Evolutionary conservation across 176 grass and related monocot genomes (phyloP).

Genomic region (Luzula sylvatica): DNA sequence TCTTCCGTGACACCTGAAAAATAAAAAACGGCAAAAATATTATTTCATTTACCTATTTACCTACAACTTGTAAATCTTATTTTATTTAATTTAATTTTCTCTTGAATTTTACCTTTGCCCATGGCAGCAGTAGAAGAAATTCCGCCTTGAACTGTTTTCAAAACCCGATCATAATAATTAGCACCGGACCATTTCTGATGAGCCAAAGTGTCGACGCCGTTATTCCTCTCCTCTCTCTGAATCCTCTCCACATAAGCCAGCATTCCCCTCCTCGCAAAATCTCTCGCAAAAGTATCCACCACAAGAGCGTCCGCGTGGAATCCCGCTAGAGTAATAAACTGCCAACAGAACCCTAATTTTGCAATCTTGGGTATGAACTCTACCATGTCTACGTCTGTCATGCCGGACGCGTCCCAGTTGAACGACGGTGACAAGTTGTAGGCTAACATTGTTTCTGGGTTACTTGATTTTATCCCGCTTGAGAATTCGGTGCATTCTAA

Average conservation of each 20-base stretch:
- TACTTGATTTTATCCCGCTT: slow-evolving; percentile 35
- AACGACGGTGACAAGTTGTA: slow-evolving; percentile 99
- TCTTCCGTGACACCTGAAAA: slow-evolving; percentile 76
- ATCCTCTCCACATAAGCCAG: slow-evolving; percentile 94
- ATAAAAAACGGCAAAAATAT: neutral
- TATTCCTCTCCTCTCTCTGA: slow-evolving; percentile 79
- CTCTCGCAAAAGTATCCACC: slow-evolving; percentile 72
- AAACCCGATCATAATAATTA: slow-evolving; percentile 74
- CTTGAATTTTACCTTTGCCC: slow-evolving; percentile 61
- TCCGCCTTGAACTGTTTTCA: slow-evolving; percentile 92
- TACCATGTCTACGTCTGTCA: slow-evolving; percentile 58
- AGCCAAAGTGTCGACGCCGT: slow-evolving; percentile 75
- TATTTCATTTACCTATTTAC: neutral
- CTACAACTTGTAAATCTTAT: too few species aligned
- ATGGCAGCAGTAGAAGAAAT: slow-evolving; percentile 88
- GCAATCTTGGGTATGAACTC: slow-evolving; percentile 73
- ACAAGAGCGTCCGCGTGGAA: slow-evolving; percentile 95
- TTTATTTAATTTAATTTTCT: neutral
- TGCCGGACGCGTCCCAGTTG: slow-evolving; percentile 95
- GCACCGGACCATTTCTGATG: slow-evolving; percentile 97
- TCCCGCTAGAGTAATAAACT: slow-evolving; percentile 90
- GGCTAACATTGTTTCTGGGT: slow-evolving; percentile 61
- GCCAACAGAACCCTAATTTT: slow-evolving; percentile 63
- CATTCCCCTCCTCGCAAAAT: slow-evolving; percentile 73
- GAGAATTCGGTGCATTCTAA: slow-evolving; percentile 66